Base-by-base conservation (phyloP, 495 filamentous ascomycete genomes). In the Aspergillus biplanus region DNA sequence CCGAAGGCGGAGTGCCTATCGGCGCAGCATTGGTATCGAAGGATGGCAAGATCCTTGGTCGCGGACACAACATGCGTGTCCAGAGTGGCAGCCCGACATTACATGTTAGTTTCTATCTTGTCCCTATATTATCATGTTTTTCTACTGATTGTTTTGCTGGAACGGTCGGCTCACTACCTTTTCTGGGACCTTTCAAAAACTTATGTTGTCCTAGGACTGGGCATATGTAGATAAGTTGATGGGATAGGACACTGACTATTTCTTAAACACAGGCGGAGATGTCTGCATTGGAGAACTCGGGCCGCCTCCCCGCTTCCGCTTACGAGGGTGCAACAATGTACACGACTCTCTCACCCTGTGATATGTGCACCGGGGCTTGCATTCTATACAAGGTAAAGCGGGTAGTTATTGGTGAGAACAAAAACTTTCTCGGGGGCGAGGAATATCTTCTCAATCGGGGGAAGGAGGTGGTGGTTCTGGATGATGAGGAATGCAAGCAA, bases 311-410 rank as follows among this genome's bases (percentile, higher is more conserved):
- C 42, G 90, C 88, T 12, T 83, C 83, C 1, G 84, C 85, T 18
- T 95, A 93, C 74, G 76, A 81, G 66, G 89, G 90, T 47, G 80
- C 86, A 47, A 95, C 92, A 5, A 92, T 95, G 88, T 95, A 91
- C 75, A 95, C 91, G 8, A 94, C 92, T 2, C 78, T 96, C 5
- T 93, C 91, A 13, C 92, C 91, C 0, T 96, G 92, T 71, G 88
- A 93, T 71, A 95, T 95, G 91, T 94, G 90, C 81, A 89, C 91
- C 13, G 91, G 91, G 31, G 91, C 92, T 5, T 92, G 89, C 67
- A 76, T 96, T 50, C 81, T 93, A 58, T 95, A 92, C 78, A 89
- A 90, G 67, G 85, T 96, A 44, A 82, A 83, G 56, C 87, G 91
- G 4, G 90, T 95, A 3, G 90, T 96, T 37, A 85, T 96, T 77